Evolutionary conservation across 2,329 filamentous ascomycete species (phyloP), one percentile per base, ranked within the genome.

Genomic region (Penicillium capsulatum): DNA sequence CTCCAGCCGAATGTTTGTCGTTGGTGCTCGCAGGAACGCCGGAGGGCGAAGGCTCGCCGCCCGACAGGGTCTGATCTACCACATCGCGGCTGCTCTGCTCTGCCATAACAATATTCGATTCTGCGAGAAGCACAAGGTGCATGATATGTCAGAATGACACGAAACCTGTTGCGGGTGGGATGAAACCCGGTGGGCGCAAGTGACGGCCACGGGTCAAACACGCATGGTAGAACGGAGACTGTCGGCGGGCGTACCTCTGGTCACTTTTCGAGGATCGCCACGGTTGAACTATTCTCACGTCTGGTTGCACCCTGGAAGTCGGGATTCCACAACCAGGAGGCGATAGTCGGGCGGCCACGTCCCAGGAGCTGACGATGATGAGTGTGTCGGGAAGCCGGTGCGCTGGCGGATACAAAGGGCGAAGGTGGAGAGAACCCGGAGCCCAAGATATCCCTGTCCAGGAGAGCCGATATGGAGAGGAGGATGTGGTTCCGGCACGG

Each of bases 21-120:
- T 72, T 71, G 69, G 69, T 74, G 72, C 70, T 74, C 73, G 76
- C 77, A 80, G 74, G 72, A 70, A 72, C 77, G 77, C 79, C 79
- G 76, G 78, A 77, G 71, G 76, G 74, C 73, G 73, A 73, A 64
- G 68, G 64, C 64, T 73, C 76, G 74, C 76, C 76, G 70, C 77
- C 73, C 78, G 79, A 82, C 79, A 74, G 72, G 72, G 76, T 73
- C 75, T 80, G 73, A 72, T 79, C 79, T 80, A 82, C 79, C 79
- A 81, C 79, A 83, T 83, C 75, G 70, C 80, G 78, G 75, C 70
- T 73, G 64, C 69, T 76, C 76, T 79, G 75, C 77, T 81, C 79
- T 81, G 79, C 79, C 79, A 83, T 83, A 81, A 82, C 79, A 82
- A 77, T 71, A 65, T 70, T 66, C 66, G 70, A 65, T 65, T 66